Evolutionary conservation across 2,329 filamentous ascomycete genomes (phyloP).

Genomic region (Immersiporthe knoxdaviesiana): DNA sequence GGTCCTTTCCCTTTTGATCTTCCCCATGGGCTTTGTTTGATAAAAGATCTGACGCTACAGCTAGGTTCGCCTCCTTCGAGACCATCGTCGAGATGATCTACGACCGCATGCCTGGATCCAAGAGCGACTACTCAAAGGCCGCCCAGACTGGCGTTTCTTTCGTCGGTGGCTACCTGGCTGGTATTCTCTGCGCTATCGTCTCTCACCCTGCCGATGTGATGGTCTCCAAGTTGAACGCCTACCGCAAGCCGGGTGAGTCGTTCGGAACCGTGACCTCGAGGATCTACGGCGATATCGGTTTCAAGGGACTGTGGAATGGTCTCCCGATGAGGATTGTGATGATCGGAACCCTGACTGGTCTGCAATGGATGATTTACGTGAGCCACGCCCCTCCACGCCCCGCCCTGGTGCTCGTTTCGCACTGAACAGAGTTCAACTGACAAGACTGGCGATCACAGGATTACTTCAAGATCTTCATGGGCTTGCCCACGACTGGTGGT

Average conservation of each 20-base stretch:
- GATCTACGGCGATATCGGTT: conserved; percentile 87
- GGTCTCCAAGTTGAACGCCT: conserved; percentile 89
- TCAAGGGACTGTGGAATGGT: conserved; percentile 88
- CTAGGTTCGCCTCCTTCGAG: conserved; percentile 80
- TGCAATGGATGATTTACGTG: conserved; percentile 94
- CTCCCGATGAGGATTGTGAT: conserved; percentile 84
- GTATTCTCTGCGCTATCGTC: conserved; percentile 84
- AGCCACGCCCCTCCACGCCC: conserved; percentile 36
- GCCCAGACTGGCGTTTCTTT: conserved; percentile 88
- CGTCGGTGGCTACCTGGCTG: conserved; percentile 79
- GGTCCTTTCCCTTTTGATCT: neutral
- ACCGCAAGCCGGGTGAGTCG: conserved; percentile 74
- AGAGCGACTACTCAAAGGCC: conserved; percentile 78
- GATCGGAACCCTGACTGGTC: conserved; percentile 79
- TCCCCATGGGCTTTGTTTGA: too few relatives aligned
- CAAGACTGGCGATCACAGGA: conserved; percentile 56
- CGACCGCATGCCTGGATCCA: conserved; percentile 71
- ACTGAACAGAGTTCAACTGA: neutral
- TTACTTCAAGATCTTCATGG: conserved; percentile 90
- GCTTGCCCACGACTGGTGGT: conserved; percentile 81
- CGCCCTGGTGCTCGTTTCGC: neutral
- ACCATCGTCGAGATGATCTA: conserved; percentile 89
- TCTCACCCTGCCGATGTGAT: conserved; percentile 85
- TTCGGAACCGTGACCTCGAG: conserved; percentile 76
- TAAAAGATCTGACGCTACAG: neutral